A percentile compares a stretch with the other conserved stretches of the same genome.
Evolutionary conservation across 495 filamentous ascomycete species (phyloP).

Genomic region (Penicilliopsis zonata): DNA sequence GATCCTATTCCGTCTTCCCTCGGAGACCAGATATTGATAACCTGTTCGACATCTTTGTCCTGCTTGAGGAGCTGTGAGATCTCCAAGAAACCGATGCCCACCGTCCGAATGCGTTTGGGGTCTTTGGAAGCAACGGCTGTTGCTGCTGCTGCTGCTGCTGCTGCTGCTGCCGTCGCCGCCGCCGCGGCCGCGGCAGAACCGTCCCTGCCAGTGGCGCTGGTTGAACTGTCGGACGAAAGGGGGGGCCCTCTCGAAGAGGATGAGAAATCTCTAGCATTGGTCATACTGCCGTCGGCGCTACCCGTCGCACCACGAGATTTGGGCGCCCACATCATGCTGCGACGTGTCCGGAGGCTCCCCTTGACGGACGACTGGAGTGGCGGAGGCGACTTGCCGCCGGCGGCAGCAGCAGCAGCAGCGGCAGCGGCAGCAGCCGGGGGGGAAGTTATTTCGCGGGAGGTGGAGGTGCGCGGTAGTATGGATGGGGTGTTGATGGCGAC

Average conservation of each 20-base stretch:
- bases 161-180: too few relatives aligned
- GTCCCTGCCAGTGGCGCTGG: too few relatives aligned
- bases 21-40: slow-evolving; percentile 70
- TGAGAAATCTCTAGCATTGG: slow-evolving; percentile 32
- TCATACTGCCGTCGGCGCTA: slow-evolving; percentile 25
- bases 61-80: slow-evolving; percentile 67
- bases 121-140: slow-evolving; percentile 30
- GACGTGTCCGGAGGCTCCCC: slow-evolving; percentile 42
- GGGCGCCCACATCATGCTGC: slow-evolving; percentile 74
- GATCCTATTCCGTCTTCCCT: slow-evolving; percentile 38
- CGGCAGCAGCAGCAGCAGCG: too few relatives aligned
- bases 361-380: slow-evolving; percentile 19
- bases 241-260: slow-evolving; percentile 43
- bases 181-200: too few relatives aligned
- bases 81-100: slow-evolving; percentile 75
- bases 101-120: slow-evolving; percentile 45
- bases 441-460: slow-evolving; percentile 30
- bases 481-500: slow-evolving; percentile 23
- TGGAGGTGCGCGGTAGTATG: slow-evolving; percentile 16
- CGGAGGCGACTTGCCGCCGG: slow-evolving; percentile 16
- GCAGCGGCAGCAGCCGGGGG: too few relatives aligned
- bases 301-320: slow-evolving; percentile 21
- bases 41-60: slow-evolving; percentile 62
- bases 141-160: slow-evolving; percentile 31
- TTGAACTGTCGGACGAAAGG: too few relatives aligned